Base-by-base conservation (phyloP, 2,329 filamentous ascomycete genomes). In the Penicillium sp. region DNA sequence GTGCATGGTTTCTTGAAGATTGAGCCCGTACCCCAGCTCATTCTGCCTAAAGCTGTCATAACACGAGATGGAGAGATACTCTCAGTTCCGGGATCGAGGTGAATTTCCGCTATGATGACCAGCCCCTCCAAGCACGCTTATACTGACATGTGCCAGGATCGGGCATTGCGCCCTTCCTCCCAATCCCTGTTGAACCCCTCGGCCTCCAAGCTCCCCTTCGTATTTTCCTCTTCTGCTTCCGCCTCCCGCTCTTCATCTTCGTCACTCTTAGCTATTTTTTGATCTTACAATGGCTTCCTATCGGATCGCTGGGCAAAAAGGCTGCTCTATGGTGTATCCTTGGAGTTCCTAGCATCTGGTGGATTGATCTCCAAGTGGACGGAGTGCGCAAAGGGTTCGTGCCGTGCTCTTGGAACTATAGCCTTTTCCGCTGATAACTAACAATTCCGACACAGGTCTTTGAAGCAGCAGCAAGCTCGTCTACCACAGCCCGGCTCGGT, bases 301-400 rank as follows among this genome's bases (percentile, higher is more conserved):
- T 89, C 10, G 86, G 86, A 1, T 82, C 83, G 9, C 70, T 87
- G 35, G 77, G 87, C 43, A 91, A 91, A 70, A 97, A 97, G 77
- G 86, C 90, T 13, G 86, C 91, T 49, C 79, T 97, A 53, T 97
- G 94, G 93, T 84, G 86, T 60, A 84, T 97, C 64, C 84, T 99
- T 66, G 89, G 87, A 38, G 89, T 96, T 58, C 91, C 93, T 0
- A 93, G 94, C 29, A 90, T 99, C 57, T 97, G 93, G 92, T 97
- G 93, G 93, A 88, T 97, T 56, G 94, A 99, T 76, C 81, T 99
- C n/a, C 93, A 97, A 75, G 91, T 99, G 64, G 94, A 99, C 73
- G 93, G 93, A 58, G 94, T 99, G 53, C 93, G 91, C 77, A 90
- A 92, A 78, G 94, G 94, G 78, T 93, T 74, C 55, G 80, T 71